These are phyloP conservation scores for Plasmodium coatneyi DNA, from an alignment of 169 alveolate species.

Conservation along the genomic window DNA sequence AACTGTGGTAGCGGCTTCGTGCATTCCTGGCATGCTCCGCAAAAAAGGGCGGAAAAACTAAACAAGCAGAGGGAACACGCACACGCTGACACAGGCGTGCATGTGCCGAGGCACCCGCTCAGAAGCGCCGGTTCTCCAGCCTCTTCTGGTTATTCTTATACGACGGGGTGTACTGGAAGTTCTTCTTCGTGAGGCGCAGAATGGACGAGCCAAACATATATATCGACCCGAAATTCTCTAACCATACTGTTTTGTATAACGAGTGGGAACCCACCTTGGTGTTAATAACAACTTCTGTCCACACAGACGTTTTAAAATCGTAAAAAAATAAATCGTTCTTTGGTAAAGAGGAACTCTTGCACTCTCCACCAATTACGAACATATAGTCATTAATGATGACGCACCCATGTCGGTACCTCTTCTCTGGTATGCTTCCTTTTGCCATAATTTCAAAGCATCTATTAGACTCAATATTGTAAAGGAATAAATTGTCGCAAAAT, in stretches of 20 bases:
- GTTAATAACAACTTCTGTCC: conserved; percentile 68
- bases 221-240: conserved; percentile 73
- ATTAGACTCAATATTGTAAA: conserved; percentile 65
- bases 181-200: conserved; percentile 56
- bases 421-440: conserved; percentile 65
- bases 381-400: conserved; percentile 63
- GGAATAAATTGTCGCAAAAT: conserved; percentile 56
- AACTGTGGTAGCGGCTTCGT: neutral
- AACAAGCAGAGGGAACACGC: neutral
- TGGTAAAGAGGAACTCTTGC: conserved; percentile 57
- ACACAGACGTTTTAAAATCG: conserved; percentile 61
- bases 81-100: neutral
- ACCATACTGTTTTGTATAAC: conserved; percentile 59
- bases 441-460: conserved; percentile 60
- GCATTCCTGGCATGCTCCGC: neutral
- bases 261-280: conserved; percentile 36
- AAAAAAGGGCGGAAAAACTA: neutral
- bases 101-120: neutral
- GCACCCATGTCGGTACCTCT: conserved; percentile 71
- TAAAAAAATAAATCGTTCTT: conserved; percentile 66
- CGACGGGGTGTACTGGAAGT: conserved; percentile 68
- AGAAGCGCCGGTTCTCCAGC: neutral
- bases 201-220: conserved; percentile 73
- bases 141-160: conserved; percentile 30
- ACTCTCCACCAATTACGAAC: conserved; percentile 73